phyloP scores from a whole-genome alignment of 257 asterid genomes.

The Ophiorrhiza pumila region DNA sequence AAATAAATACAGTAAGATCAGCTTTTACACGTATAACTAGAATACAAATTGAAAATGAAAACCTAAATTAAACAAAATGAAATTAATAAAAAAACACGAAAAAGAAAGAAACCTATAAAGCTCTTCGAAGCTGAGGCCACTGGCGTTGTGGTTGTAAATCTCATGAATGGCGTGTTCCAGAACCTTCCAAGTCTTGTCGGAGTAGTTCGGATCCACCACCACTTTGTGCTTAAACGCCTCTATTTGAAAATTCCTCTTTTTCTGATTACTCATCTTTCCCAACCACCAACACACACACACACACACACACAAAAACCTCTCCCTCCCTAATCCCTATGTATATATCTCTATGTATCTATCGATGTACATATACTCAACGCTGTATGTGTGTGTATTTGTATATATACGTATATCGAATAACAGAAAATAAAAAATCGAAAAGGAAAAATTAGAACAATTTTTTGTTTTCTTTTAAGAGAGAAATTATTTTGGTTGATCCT shows the following conservation, averaged over 20 bases:
- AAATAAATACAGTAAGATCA: background rate
- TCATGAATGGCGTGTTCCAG: constrained; percentile 80
- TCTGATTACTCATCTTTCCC: constrained; percentile 56
- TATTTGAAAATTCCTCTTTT: constrained; percentile 78
- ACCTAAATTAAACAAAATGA: background rate
- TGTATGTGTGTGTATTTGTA: background rate
- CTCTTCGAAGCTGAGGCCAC: constrained; percentile 88
- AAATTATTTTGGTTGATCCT: too few species aligned
- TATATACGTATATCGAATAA: background rate
- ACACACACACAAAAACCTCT: background rate
- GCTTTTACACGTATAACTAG: background rate
- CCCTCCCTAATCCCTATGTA: background rate
- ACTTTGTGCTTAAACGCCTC: constrained; percentile 83
- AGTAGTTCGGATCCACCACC: constrained; percentile 93
- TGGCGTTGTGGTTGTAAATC: constrained; percentile 83
- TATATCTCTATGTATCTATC: background rate
- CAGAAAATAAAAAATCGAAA: background rate
- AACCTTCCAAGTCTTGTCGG: constrained; percentile 91
- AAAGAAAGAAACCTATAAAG: constrained; percentile 59
- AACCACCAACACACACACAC: background rate
- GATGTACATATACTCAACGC: background rate
- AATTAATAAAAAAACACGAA: background rate
- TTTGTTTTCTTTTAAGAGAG: too few species aligned
- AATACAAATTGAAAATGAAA: background rate
- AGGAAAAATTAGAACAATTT: background rate